Conservation (phyloP, 2,329 filamentous ascomycete species). For the Sphaerulina musiva region DNA sequence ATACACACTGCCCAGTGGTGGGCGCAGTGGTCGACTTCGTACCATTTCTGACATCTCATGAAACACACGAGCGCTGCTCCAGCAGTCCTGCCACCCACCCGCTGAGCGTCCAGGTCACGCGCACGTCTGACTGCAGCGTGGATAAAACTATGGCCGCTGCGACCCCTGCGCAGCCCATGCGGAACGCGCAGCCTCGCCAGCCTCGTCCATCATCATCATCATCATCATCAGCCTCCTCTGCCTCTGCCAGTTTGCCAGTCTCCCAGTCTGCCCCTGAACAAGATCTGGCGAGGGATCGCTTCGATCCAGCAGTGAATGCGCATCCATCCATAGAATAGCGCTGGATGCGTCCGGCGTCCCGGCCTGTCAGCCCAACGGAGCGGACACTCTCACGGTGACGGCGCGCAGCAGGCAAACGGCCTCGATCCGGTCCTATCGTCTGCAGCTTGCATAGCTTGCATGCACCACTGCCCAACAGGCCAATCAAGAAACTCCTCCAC, state of each 20-base stretch:
- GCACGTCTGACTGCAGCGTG: neutral
- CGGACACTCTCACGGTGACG: constrained; percentile 1
- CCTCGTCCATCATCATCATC: neutral
- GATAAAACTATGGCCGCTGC: neutral
- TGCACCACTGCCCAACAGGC: constrained; percentile 14
- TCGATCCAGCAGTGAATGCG: neutral
- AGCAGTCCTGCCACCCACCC: neutral
- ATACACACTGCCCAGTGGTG: no score
- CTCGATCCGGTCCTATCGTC: constrained; percentile 9
- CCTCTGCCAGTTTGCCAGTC: no score
- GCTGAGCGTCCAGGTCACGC: neutral
- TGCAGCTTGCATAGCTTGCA: constrained; percentile 1
- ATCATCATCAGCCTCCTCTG: neutral
- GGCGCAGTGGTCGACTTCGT: neutral
- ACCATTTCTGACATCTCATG: neutral
- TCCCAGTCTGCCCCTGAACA: neutral
- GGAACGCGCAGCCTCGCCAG: neutral
- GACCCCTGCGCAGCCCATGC: neutral
- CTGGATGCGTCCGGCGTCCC: no score
- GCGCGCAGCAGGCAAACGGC: constrained; percentile 7
- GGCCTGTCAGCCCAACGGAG: neutral
- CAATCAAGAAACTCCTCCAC: neutral
- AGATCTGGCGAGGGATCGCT: neutral
- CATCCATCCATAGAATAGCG: no score
- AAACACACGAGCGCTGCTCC: neutral